Conservation (phyloP, 2,329 filamentous ascomycete genomes). For the Aspergillus phoenicis region DNA sequence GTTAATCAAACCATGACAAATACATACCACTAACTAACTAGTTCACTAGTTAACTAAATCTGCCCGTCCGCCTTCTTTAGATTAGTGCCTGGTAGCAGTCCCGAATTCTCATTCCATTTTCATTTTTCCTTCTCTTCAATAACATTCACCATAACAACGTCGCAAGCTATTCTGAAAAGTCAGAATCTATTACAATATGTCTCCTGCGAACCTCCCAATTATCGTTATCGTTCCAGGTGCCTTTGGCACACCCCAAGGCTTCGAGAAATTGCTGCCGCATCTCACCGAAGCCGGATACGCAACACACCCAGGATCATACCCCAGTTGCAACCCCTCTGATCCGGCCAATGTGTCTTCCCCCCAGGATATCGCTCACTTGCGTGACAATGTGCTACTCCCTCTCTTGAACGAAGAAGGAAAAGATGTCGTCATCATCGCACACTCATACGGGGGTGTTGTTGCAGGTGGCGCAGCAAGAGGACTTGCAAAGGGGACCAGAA, state of each 20-base stretch:
- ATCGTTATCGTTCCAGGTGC: slow-evolving; percentile 11
- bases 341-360: slow-evolving; percentile 3
- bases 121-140: not conserved
- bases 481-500: slow-evolving; percentile 6
- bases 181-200: not conserved
- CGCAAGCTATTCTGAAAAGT: not conserved
- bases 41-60: not conserved
- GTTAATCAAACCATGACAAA: not conserved
- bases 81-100: slow-evolving; percentile 5
- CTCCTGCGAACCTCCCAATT: slow-evolving; percentile 2
- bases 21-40: not conserved
- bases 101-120: not conserved
- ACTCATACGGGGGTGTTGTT: slow-evolving; percentile 13
- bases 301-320: slow-evolving; percentile 9
- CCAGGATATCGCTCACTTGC: slow-evolving; percentile 10
- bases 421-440: slow-evolving; percentile 12
- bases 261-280: slow-evolving; percentile 6
- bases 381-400: slow-evolving; percentile 9
- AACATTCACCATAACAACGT: not conserved
- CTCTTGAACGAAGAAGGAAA: slow-evolving; percentile 5
- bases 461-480: slow-evolving; percentile 9
- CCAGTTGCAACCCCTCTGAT: slow-evolving; percentile 12
- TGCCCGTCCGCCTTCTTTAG: slow-evolving; percentile 2
- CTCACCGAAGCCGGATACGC: slow-evolving; percentile 10
- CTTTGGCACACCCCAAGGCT: slow-evolving; percentile 12